Evolutionary conservation across 2,329 filamentous ascomycete genomes (phyloP), one percentile per base, ranked within the genome.

Genomic region (Xylaria arbuscula): DNA sequence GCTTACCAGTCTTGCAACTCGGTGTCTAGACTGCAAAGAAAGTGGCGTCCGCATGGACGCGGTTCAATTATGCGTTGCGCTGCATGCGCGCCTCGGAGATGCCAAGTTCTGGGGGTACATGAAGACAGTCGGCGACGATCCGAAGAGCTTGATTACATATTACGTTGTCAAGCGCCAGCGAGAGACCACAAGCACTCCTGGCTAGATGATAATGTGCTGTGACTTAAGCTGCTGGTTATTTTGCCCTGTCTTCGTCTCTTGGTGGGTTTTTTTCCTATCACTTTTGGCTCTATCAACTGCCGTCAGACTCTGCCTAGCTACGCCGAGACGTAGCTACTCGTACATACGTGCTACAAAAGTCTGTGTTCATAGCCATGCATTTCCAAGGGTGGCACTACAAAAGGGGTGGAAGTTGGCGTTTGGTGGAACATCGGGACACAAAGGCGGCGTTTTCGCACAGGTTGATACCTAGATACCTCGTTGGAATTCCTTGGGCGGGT

Each of bases 61-160:
- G n/a, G 90, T 94, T 54, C 89, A 93, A 77, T 84, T 94, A n/a
- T 93, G 92, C 74, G 89, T 93, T 32, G 88, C 90, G 67, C 80
- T 94, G 69, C 91, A 94, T 77, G 83, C 85, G 55, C 80, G 86
- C 11, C 83, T 91, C 9, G 88, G 89, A 13, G 88, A 90, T 63
- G 79, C 75, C 10, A 76, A 75, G 36, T 94, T 94, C 77, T 95
- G 92, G 92, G 86, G 85, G 40, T 85, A 86, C 28, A 83, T 94
- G 74, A 87, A 84, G 66, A 85, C 82, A 10, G 84, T 92, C 38
- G 87, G 88, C 75, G 91, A 93, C 72, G 91, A 93, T 72, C 88
- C 91, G 24, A 88, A 93, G 82, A 93, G 90, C 72, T 79, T 94
- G 69, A 89, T 94, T 74, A 94, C 91, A 10, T 94, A 94, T 77